Base-by-base conservation (phyloP, 1,284 basidiomycete genomes). In the Leccinum griseonigrum region DNA sequence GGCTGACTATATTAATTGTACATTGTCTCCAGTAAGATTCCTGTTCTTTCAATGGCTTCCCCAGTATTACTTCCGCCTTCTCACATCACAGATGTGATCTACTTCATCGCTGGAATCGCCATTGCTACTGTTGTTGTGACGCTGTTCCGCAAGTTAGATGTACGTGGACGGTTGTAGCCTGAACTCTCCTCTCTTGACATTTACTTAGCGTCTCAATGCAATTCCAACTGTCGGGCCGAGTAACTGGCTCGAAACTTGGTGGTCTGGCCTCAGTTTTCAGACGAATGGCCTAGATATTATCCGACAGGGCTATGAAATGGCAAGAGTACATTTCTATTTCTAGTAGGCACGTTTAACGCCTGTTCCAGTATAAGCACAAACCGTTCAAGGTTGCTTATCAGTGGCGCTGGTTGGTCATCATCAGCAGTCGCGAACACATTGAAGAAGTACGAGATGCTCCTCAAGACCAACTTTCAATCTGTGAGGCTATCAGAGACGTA, bases 361-460 rank as follows among this genome's bases (percentile, higher is more conserved):
- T 29, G 3, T 34, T 36, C 16, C 8, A 80, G 79, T 75, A 77
- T 62, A 75, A 72, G 7, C 69, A 70, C 11, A 63, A 60, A 0
- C 64, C 72, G 4, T 83, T 82, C 73, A 82, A 81, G 63, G 61
- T 84, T 11, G 68, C 81, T 0, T 67, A 72, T 1, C 59, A 74
- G 4, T 68, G 71, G 34, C 66, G 68, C 36, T 84, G 81, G 82
- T 57, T 76, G 0, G 74, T 84, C n/a, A 8, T 83, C 34, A 62
- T 81, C 3, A 76, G 68, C 52, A 75, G 74, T 10, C 71, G 67
- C 0, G 67, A 75, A 31, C 66, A 77, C 26, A 67, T 81, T 10
- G 77, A 82, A 2, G 81, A 85, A 43, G 34, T 84, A 6, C 68
- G 72, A 9, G 77, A 67, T 38, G 76, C 78, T 0, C 63, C 72